These are phyloP conservation scores for Meyerozyma sp. DNA, from an alignment of 1,139 yeast species.

Conservation along the genomic window DNA sequence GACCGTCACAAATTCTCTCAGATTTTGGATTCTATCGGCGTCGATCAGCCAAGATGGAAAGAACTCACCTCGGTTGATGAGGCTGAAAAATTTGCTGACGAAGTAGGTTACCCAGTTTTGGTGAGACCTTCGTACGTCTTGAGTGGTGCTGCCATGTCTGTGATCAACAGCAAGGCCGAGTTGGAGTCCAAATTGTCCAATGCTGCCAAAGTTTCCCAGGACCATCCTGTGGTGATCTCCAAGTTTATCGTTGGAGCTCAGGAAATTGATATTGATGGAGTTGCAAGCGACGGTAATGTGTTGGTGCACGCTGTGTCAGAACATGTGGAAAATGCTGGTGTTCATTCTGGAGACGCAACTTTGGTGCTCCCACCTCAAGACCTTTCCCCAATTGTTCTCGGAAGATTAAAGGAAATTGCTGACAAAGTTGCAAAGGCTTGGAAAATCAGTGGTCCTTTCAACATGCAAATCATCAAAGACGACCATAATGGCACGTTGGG, in stretches of 20 bases:
- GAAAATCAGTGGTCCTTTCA: slow-evolving; percentile 97
- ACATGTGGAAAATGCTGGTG: slow-evolving; percentile 98
- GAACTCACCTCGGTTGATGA: slow-evolving; percentile 83
- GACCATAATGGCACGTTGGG: slow-evolving; percentile 39
- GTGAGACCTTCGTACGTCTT: slow-evolving; percentile 97
- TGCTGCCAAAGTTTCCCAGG: slow-evolving; percentile 90
- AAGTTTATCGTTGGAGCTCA: slow-evolving; percentile 93
- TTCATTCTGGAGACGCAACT: slow-evolving; percentile 98
- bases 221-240: slow-evolving; percentile 95
- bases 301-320: slow-evolving; percentile 95
- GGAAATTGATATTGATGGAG: slow-evolving; percentile 97
- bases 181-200: slow-evolving; percentile 73
- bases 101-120: slow-evolving; percentile 90
- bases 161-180: slow-evolving; percentile 72
- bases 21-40: slow-evolving; percentile 79
- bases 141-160: slow-evolving; percentile 99
- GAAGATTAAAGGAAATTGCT: slow-evolving; percentile 71
- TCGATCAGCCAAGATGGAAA: slow-evolving; percentile 98
- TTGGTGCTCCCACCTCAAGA: slow-evolving; percentile 87
- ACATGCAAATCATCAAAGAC: slow-evolving; percentile 92
- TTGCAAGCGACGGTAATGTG: slow-evolving; percentile 82
- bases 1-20: slow-evolving; percentile 97
- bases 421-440: slow-evolving; percentile 91
- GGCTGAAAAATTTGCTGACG: slow-evolving; percentile 79
- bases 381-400: slow-evolving; percentile 54